Evolutionary conservation across 768 basidiomycete genomes (phyloP), one percentile per base, ranked within the genome.

Genomic region (Tulasnella calospora): DNA sequence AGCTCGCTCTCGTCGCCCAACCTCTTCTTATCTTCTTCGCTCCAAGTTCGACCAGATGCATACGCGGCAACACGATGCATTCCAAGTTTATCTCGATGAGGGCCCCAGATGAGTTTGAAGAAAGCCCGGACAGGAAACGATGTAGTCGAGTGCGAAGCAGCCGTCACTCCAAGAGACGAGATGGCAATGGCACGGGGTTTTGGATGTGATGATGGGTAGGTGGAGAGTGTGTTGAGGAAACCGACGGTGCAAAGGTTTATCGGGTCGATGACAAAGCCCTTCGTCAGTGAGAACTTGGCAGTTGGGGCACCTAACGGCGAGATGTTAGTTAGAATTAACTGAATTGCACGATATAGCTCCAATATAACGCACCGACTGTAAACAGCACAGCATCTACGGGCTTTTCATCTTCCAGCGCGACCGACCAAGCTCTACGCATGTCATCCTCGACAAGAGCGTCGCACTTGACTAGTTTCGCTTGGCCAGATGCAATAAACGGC

Each of bases 21-120:
- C n/a, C 33, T 15, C 51, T 76, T 51, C 21, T 76, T 41, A 44
- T 38, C 12, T 46, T 35, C 73, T 1, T 35, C 36, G 12, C 15
- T 41, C 51, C 47, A 57, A n/a, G 23, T n/a, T n/a, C 57, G 57
- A 17, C 51, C 74, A 33, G 74, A 23, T 19, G 74, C 46, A 47
- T 57, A 67, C 17, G 47, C 33, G 51, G 36, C 46, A 51, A 77
- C 23, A 40, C 88, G 85, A 82, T 93, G 92, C 40, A 84, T 83
- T 9, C 89, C 91, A 70, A 89, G 69, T 83, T 93, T 93, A 83
- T 93, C 92, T 40, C 81, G 84, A 81, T 90, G 90, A 7, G 90
- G 88, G 1, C 44, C 78, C 7, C 82, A 51, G 61, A 91, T 83
- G 46, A 67, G 51, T 10, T 10, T 78, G 82, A 91, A 92, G 0